Evolutionary conservation across 2,329 filamentous ascomycete genomes (phyloP), one percentile per base, ranked within the genome.

Genomic region (Sphaerulina musiva): DNA sequence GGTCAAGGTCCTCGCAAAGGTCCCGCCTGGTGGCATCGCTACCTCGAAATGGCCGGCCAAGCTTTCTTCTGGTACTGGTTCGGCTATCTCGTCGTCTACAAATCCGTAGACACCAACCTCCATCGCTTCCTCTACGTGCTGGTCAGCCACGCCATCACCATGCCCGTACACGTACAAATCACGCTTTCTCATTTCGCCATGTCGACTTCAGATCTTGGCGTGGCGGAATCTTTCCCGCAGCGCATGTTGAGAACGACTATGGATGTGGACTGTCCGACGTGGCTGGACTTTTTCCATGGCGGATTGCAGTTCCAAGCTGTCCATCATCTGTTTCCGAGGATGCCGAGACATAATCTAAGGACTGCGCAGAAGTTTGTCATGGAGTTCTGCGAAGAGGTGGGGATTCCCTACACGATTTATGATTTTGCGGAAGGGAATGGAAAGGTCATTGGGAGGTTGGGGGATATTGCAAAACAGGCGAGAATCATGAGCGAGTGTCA

Each of bases 151-250:
- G 76, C 82, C 46, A 70, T 84, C 64, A 84, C 83, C 31, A 81
- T 84, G 76, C 83, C 83, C 0, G 76, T 87, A 20, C 85, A 88
- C 66, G 76, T 87, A 1, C 85, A 87, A 62, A 86, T 88, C 67
- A 87, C 84, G 0, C 78, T 87, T 7, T 84, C 80, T 1, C 85
- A 88, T 70, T 87, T 84, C 75, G 84, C 81, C 56, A 88, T 87
- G 84, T 82, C 80, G 23, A 85, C 82, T 2, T 72, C 80, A 0
- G 81, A 86, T 58, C 74, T 86, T 2, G 83, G 83, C 55, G 77
- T 80, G 45, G 73, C 75, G 51, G 84, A 87, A 66, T 84, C 81
- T 0, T 87, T 87, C 64, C 75, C 84, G 0, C 83, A 86, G 71
- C 81, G 82, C 63, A 84, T 85, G 76, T 72, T 87, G 38, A 78